A percentile compares a stretch with the other conserved stretches of the same genome.
These are phyloP conservation scores for Fragosphaeria purpurea DNA, from an alignment of 2,329 filamentous ascomycete species.

Conservation along the genomic window DNA sequence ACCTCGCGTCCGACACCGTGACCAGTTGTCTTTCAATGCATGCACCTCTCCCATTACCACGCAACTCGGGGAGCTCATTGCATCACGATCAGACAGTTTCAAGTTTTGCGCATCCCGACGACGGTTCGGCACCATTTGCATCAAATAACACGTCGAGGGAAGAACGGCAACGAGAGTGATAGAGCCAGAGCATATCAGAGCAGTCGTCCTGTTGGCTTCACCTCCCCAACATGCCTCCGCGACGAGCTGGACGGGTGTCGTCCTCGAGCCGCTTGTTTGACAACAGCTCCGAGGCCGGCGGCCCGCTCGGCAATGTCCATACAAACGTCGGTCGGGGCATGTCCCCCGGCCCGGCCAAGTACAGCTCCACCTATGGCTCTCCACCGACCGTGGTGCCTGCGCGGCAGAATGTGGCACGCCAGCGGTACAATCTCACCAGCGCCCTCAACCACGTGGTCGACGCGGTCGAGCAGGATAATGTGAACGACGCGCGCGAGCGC, in stretches of 20 bases:
- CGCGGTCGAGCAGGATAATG: conserved; percentile 15
- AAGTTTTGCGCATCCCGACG: too few species aligned
- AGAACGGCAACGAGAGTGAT: too few species aligned
- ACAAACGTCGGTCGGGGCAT: conserved; percentile 12
- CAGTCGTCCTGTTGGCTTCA: too few species aligned
- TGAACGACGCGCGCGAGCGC: conserved; percentile 11
- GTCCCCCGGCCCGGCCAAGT: conserved; percentile 15
- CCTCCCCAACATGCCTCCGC: conserved; percentile 10
- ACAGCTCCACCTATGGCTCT: conserved; percentile 16
- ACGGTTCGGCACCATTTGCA: too few species aligned
- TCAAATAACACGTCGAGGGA: too few species aligned
- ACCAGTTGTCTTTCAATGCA: too few species aligned
- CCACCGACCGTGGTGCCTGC: conserved; percentile 12
- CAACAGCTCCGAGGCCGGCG: conserved; percentile 13
- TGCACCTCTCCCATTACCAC: too few species aligned
- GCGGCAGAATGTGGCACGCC: conserved; percentile 13
- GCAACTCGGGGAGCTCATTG: too few species aligned
- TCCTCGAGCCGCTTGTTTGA: conserved; percentile 13
- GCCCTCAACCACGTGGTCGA: conserved; percentile 13
- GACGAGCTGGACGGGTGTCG: conserved; percentile 9
- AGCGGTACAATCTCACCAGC: conserved; percentile 14
- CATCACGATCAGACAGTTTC: too few species aligned
- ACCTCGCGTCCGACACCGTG: too few species aligned
- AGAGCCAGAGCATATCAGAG: too few species aligned
- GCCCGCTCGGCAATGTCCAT: conserved; percentile 6